Base-by-base conservation (phyloP, 805 yeast genomes). In the Wickerhamomyces bovis region DNA sequence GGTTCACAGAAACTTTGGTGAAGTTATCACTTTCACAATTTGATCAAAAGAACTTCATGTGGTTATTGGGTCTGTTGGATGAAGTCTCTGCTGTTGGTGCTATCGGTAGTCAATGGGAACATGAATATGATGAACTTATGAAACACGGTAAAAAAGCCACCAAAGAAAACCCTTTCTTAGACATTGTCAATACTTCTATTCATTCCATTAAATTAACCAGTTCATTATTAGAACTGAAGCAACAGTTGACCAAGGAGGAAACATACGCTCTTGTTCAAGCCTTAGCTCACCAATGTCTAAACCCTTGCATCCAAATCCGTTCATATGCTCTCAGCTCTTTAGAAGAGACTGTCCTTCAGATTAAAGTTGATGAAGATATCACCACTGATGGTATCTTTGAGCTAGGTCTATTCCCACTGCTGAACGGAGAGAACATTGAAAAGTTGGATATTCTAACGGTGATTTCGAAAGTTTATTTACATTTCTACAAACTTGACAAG, bases 51-150 rank as follows among this genome's bases (percentile, higher is more conserved):
- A 85, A 83, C 54, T 85, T 78, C 54, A 77, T 85, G 77, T 73
- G 78, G 53, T 63, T 85, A 11, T 68, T 86, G 33, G 94, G 92
- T 0, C 64, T 85, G 10, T 63, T 86, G 28, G 95, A 86, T 63
- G 95, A 86, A 53, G 75, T 86, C 16, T 84, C 94, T 0, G 85
- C 92, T 1, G 78, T 83, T 41, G 95, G 95, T 9, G 89, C 94
- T 0, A 69, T 83, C 44, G 92, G 89, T 7, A 81, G 87, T 4
- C 85, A 80, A 58, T 80, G 80, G 77, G 94, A 86, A 61, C 83
- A 80, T 51, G 85, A 80, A 47, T 70, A 70, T 46, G 83, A 76
- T 36, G 62, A 65, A 19, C 57, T 73, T 39, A 59, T 67, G 12
- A 66, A 67, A 22, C 67, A 71, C 33, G 79, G 77, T 0, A 73